Evolutionary conservation across 805 yeast genomes (phyloP).

Genomic region (Cyberlindnera japonica): DNA sequence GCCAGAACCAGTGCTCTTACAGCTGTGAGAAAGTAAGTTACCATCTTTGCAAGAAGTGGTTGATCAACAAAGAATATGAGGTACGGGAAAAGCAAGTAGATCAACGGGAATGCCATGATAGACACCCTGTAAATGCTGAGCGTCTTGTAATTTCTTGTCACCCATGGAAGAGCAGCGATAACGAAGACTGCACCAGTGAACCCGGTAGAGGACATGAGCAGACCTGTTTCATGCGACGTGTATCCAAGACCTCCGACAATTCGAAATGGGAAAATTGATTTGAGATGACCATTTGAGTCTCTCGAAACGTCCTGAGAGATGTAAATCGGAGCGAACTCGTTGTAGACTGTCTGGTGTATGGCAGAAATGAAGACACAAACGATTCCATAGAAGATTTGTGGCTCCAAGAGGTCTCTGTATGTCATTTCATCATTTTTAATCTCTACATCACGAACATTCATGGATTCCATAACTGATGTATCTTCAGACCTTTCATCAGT

Average conservation of each 20-base stretch:
- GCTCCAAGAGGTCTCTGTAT: constrained; percentile 10
- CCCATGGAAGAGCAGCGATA: constrained; percentile 18
- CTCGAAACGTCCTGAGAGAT: constrained; percentile 15
- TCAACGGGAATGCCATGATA: constrained; percentile 17
- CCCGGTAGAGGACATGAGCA: constrained; percentile 21
- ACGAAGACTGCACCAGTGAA: constrained; percentile 19
- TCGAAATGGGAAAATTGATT: constrained; percentile 19
- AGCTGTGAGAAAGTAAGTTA: constrained; percentile 8
- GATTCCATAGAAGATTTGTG: constrained; percentile 13
- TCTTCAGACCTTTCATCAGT: not conserved
- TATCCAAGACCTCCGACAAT: constrained; percentile 23
- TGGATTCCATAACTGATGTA: not conserved
- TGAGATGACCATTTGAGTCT: constrained; percentile 12
- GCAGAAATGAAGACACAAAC: constrained; percentile 10
- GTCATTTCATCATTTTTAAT: constrained; percentile 10
- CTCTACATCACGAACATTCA: constrained; percentile 1
- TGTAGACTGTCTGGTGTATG: constrained; percentile 12
- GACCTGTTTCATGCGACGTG: constrained; percentile 20
- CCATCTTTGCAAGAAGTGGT: constrained; percentile 3
- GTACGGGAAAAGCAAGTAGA: constrained; percentile 18
- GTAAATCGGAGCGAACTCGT: constrained; percentile 18
- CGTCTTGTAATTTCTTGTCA: constrained; percentile 23
- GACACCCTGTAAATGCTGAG: constrained; percentile 18
- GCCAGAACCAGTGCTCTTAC: constrained; percentile 8
- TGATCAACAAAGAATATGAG: constrained; percentile 19